Evolutionary conservation across 2,329 filamentous ascomycete species (phyloP).

Genomic region (Aspergillus sp.): DNA sequence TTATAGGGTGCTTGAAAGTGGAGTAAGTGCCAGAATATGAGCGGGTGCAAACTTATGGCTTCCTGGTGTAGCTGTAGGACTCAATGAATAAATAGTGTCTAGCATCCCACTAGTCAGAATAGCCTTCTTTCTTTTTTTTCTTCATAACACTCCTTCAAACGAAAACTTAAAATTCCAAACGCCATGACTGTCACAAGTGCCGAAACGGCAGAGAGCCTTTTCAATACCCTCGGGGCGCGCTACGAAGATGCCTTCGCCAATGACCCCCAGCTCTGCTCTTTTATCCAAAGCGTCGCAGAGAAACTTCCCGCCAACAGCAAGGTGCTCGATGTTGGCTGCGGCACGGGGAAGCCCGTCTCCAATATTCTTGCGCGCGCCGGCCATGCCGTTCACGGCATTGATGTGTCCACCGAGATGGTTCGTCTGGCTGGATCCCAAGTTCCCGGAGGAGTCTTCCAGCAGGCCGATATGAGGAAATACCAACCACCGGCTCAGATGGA

Average conservation of each 20-base stretch:
- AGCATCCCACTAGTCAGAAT: no score
- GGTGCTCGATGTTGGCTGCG: slow-evolving; percentile 14
- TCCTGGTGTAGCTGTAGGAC: no score
- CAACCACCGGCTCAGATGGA: slow-evolving; percentile 3
- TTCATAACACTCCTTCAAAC: no score
- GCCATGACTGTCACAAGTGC: no score
- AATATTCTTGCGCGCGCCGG: slow-evolving; percentile 7
- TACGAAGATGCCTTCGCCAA: slow-evolving; percentile 11
- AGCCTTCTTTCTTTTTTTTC: no score
- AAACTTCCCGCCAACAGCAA: slow-evolving; percentile 1
- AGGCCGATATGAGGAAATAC: slow-evolving; percentile 11
- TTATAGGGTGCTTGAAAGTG: no score
- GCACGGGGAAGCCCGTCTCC: slow-evolving; percentile 12
- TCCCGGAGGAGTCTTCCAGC: slow-evolving; percentile 8
- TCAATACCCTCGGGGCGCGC: slow-evolving; percentile 7
- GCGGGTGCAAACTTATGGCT: no score
- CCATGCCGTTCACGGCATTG: slow-evolving; percentile 11
- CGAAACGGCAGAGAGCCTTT: slow-evolving; percentile 3
- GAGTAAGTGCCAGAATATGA: no score
- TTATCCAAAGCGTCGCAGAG: slow-evolving; percentile 3
- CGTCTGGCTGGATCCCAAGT: slow-evolving; percentile 7
- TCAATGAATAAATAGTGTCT: no score
- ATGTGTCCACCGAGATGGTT: slow-evolving; percentile 10
- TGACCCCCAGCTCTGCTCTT: slow-evolving; percentile 2
- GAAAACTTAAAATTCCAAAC: no score